Base-by-base conservation (phyloP, 2,329 filamentous ascomycete genomes). In the Alternaria burnsii region DNA sequence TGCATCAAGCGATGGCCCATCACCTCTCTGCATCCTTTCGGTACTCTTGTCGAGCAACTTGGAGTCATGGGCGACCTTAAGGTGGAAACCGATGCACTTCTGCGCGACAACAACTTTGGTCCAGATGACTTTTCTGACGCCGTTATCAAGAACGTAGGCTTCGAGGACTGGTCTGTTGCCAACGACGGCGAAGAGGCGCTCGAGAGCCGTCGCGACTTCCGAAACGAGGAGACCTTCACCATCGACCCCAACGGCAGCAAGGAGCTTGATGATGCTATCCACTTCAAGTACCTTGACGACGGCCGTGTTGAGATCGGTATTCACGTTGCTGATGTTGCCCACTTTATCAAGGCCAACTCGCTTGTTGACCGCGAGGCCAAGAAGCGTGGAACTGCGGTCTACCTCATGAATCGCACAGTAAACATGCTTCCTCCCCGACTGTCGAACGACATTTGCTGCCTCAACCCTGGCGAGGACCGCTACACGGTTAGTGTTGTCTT, bases 1-100 rank as follows among this genome's bases (percentile, higher is more conserved):
- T 97, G 94, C 83, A 99, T 99, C 82, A 99, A 99, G 87, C 89
- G 95, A 76, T 99, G 95, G 95, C 95, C 95, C 65, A 99, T 99
- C 74, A 99, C 95, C 28, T 99, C 95, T n/a, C 88, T 99, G 57
- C 95, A 99, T 82, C 95, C 95, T 32, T 99, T 99, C 74, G 95
- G 95, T 76, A 99, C 95, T 9, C 88, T 99, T 47, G 94, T 98
- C 55, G 95, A 99, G 82, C 93, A 97, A 81, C 89, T 99, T 55
- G 95, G 95, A 64, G 92, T 93, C 78, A 98, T 98, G 92, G 95
- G 95, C 68, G 93, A 99, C 77, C 86, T 97, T 70, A 97, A 94
- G 82, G 94, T 99, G 59, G 95, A 99, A 82, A 99, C 95, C 3
- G 95, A 99, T 82, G 95, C 95, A 59, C 87, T 99, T 58, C 87